phyloP scores from a whole-genome alignment of 116 monocot genomes.

The Papilionanthe hybrid region DNA sequence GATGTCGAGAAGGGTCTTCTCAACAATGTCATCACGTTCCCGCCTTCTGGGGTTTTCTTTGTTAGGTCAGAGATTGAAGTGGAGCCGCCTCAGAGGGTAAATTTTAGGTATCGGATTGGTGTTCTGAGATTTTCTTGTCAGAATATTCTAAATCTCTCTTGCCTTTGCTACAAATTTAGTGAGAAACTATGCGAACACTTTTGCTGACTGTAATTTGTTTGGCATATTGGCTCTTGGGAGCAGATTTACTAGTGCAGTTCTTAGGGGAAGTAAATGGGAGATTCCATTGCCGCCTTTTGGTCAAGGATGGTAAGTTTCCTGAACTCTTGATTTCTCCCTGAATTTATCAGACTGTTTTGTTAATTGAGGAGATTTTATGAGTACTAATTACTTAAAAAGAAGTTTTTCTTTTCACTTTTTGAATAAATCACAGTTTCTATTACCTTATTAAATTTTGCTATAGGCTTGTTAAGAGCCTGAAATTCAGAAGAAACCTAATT shows the following conservation, averaged over 20 bases:
- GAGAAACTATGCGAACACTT: background rate
- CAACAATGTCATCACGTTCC: slow-evolving; percentile 95
- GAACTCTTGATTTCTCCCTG: slow-evolving; percentile 9
- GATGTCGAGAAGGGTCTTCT: slow-evolving; percentile 53
- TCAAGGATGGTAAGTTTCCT: slow-evolving; percentile 62
- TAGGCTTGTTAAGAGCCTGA: background rate
- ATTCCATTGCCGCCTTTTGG: slow-evolving; percentile 95
- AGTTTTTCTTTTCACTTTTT: background rate
- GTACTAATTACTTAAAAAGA: background rate
- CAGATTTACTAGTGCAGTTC: slow-evolving; percentile 89
- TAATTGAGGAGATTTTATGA: background rate
- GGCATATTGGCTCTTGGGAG: background rate
- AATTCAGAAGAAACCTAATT: background rate
- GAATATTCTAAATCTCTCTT: too few relatives aligned
- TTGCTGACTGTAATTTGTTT: background rate
- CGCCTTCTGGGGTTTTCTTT: slow-evolving; percentile 85
- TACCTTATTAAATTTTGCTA: too few relatives aligned
- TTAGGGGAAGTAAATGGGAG: slow-evolving; percentile 71
- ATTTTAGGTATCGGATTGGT: slow-evolving; percentile 45
- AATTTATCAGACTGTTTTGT: background rate
- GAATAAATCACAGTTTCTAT: background rate
- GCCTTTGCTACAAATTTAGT: too few relatives aligned
- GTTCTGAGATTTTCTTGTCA: background rate
- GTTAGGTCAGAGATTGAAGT: slow-evolving; percentile 59
- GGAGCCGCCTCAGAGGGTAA: slow-evolving; percentile 67